Base-by-base conservation (phyloP, 148 eudicot genomes). In the Limonium bicolor region DNA sequence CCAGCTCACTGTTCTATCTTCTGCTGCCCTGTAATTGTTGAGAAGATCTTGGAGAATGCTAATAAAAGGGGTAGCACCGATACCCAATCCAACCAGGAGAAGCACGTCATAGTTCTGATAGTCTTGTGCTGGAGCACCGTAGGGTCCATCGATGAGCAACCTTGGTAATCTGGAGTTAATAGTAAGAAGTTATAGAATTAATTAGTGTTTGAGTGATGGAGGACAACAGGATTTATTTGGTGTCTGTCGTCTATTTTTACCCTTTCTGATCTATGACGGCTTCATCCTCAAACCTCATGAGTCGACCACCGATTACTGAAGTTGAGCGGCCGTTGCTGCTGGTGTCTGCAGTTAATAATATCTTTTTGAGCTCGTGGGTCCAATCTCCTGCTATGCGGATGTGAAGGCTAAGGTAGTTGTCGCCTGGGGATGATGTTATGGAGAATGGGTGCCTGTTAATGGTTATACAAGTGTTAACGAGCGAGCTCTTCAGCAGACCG, bases 31-130 rank as follows among this genome's bases (percentile, higher is more conserved):
- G 27, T 76, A 67, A 41, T 67, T 73, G 69, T 85, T 85, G 33
- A 85, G 33, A 41, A 92, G 80, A 69, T 92, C 95, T 58, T 67
- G 75, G 7, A 92, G 76, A 46, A 92, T 78, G 59, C 95, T 85
- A 54, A 90, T 67, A 54, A 92, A 92, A 61, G 99, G 97, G 6
- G 97, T 88, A 32, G 97, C 97, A 58, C 97, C 97, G 16, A 88
- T 88, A 46, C 97, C 97, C 25, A 88, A 82, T 29, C 97, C 97
- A 13, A 88, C 92, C 17, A 88, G 87, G 50, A 88, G 99, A 46
- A 92, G 40, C 17, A 92, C 86, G 42, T 92, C 97, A 42, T 88
- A 88, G 50, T 80, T 84, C 46, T 63, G 70, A 73, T 88, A 88
- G 51, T 83, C 94, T 43, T 88, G 97, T 28, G 97, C 92, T 46